phyloP scores from a whole-genome alignment of 2,329 filamentous ascomycete species.

The Samsoniella hepiali region DNA sequence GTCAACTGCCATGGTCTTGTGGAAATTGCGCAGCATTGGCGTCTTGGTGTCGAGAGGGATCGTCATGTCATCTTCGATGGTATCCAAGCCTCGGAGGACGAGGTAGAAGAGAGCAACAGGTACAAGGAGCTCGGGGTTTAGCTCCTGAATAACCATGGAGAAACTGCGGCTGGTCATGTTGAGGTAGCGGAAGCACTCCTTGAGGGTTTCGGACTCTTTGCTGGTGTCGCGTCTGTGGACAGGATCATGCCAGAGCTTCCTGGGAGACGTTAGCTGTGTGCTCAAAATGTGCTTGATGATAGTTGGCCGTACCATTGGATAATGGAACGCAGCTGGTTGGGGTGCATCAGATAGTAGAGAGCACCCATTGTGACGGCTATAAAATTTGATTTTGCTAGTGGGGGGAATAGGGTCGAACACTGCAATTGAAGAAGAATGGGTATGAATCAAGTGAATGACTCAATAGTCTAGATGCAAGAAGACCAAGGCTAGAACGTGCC shows the following conservation, averaged over 20 bases:
- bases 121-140: constrained; percentile 89
- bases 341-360: constrained; percentile 72
- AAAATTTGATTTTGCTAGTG: constrained; percentile 4
- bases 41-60: constrained; percentile 79
- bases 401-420: background rate
- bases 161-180: constrained; percentile 91
- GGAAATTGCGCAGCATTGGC: constrained; percentile 78
- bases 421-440: background rate
- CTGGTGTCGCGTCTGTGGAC: constrained; percentile 77
- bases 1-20: constrained; percentile 72
- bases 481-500: background rate
- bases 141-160: constrained; percentile 86
- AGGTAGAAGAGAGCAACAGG: constrained; percentile 92
- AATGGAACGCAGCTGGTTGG: constrained; percentile 73
- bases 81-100: constrained; percentile 85
- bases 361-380: constrained; percentile 51
- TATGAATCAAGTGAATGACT: background rate
- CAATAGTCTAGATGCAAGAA: background rate
- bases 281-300: background rate
- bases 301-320: constrained; percentile 71
- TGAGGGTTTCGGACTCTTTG: constrained; percentile 71
- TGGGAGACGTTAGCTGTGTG: constrained; percentile 36
- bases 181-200: constrained; percentile 82
- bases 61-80: constrained; percentile 99
- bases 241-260: constrained; percentile 96